Base-by-base conservation (phyloP, 768 basidiomycete genomes). In the Lenzites betulinus region DNA sequence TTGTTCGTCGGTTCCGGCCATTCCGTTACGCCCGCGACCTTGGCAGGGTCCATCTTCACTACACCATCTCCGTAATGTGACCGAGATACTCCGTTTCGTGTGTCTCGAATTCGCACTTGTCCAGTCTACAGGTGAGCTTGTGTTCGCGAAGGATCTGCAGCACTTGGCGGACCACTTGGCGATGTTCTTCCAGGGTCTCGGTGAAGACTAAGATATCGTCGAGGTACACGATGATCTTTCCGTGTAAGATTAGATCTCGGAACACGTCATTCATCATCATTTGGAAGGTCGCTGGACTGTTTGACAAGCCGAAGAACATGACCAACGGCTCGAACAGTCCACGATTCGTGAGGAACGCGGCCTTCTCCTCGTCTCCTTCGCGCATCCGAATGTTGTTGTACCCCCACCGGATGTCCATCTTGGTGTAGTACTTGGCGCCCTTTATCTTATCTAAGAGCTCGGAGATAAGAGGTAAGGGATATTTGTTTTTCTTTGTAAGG, bases 191-290 rank as follows among this genome's bases (percentile, higher is more conserved):
- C 0, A 66, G 9, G 50, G 58, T 64, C 0, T 71, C 54, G 1
- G 76, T 73, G 65, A 70, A 79, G 54, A 81, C 74, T 0, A 81
- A 71, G 23, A 79, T 76, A 55, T 80, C 71, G 51, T 80, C 77
- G 18, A 80, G 58, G 59, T 81, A 81, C 0, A 80, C 73, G 6
- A 79, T 66, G 1, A 78, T 68, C 16, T 49, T 35, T 0, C 70
- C 70, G 39, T 66, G 22, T 15, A 65, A 62, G 22, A 78, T 68
- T 54, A 72, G 5, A 47, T 75, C 67, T 6, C 63, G 25, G 22
- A 75, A 64, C 16, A 73, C 59, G 64, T 71, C 61, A 64, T 72
- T 66, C 62, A 69, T 69, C 66, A 70, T 69, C 2, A 23, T 51
- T 22, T 72, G 69, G 63, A 79, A 81, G 0, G 74, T 72, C 0